phyloP scores from a whole-genome alignment of 2,329 filamentous ascomycete genomes.

The Fonsecaea monophora region DNA sequence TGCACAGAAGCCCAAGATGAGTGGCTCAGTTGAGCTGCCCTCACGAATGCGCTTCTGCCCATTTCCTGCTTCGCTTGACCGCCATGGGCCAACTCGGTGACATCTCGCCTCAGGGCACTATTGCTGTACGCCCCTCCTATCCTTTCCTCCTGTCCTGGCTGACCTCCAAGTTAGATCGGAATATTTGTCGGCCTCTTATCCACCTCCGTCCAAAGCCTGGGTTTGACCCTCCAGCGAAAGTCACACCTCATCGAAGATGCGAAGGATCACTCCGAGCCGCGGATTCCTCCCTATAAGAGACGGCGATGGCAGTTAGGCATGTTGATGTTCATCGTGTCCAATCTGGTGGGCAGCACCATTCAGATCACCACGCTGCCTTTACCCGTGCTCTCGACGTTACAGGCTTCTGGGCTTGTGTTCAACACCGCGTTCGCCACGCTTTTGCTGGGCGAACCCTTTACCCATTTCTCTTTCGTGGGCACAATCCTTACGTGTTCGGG shows the following conservation, averaged over 20 bases:
- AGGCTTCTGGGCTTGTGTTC: slow-evolving; percentile 96
- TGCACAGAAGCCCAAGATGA: slow-evolving; percentile 30
- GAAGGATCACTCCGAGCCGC: slow-evolving; percentile 77
- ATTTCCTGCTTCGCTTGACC: slow-evolving; percentile 13
- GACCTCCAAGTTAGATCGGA: slow-evolving; percentile 69
- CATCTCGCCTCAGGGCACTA: slow-evolving; percentile 77
- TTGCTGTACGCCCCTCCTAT: slow-evolving; percentile 65
- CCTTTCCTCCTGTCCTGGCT: neutral
- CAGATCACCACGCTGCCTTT: slow-evolving; percentile 96
- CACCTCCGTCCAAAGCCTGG: slow-evolving; percentile 92
- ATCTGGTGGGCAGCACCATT: slow-evolving; percentile 91
- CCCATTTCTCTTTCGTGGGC: slow-evolving; percentile 86
- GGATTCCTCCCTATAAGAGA: slow-evolving; percentile 85
- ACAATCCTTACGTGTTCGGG: slow-evolving; percentile 86
- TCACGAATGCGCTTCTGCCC: slow-evolving; percentile 27
- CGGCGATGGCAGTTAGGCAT: slow-evolving; percentile 95
- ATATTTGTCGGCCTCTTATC: slow-evolving; percentile 92
- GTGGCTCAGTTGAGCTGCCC: slow-evolving; percentile 23
- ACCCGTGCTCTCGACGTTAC: slow-evolving; percentile 90
- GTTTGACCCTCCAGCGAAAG: slow-evolving; percentile 94
- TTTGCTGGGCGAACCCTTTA: slow-evolving; percentile 92
- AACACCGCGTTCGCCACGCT: slow-evolving; percentile 97
- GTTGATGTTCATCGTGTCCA: slow-evolving; percentile 95
- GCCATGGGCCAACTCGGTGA: slow-evolving; percentile 75
- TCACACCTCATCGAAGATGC: slow-evolving; percentile 98